Percentiles rank a stretch among this genome's conserved stretches.
These are phyloP conservation scores for Cucurbita pepo DNA, from an alignment of 306 rosid species.

Conservation along the genomic window DNA sequence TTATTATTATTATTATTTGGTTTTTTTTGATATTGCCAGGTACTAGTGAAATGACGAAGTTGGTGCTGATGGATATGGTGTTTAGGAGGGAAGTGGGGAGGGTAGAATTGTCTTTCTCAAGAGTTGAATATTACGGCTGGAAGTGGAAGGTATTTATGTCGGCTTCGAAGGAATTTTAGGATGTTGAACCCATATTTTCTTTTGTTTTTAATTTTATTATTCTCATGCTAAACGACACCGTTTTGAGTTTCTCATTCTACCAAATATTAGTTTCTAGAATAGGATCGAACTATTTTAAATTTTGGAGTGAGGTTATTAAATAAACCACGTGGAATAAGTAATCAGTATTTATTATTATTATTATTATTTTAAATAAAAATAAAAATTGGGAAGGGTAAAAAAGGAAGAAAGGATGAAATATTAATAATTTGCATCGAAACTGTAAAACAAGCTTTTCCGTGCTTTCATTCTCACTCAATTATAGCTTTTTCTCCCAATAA, in stretches of 20 bases:
- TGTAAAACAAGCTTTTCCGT: neutral
- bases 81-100: neutral
- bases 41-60: neutral
- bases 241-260: neutral
- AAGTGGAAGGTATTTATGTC: conserved; percentile 26
- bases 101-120: neutral
- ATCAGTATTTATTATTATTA: no score
- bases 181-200: neutral
- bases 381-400: neutral
- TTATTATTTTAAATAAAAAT: no score
- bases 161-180: conserved; percentile 27
- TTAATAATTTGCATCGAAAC: neutral
- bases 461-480: conserved; percentile 3
- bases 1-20: neutral
- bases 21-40: neutral
- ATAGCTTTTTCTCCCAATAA: neutral
- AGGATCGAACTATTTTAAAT: no score
- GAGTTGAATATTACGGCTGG: conserved; percentile 3
- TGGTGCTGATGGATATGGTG: neutral
- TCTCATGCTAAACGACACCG: neutral
- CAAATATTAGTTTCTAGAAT: no score
- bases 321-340: no score
- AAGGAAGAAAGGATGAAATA: neutral
- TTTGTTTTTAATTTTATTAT: neutral
- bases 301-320: no score